These are phyloP conservation scores for Xylaria sp. DNA, from an alignment of 2,329 filamentous ascomycete species.

Conservation along the genomic window DNA sequence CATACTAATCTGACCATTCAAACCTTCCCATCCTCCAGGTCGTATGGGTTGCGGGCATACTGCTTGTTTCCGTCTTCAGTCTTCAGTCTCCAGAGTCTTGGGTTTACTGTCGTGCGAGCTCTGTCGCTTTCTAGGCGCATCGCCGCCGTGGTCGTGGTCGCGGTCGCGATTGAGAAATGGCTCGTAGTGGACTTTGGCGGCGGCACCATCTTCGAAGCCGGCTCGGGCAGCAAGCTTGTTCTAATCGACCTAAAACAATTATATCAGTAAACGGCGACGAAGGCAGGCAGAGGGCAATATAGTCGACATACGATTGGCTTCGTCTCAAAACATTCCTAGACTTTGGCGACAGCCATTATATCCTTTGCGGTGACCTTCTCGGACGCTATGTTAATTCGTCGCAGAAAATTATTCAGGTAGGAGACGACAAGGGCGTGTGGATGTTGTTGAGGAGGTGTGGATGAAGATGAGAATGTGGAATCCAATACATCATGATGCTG, in stretches of 20 bases:
- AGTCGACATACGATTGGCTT: conserved; percentile 23
- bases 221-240: too few species aligned
- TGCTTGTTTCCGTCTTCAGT: neutral
- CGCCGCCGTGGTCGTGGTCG: neutral
- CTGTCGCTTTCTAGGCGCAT: neutral
- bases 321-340: conserved; percentile 25
- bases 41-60: neutral
- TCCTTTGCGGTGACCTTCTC: conserved; percentile 11
- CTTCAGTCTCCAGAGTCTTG: neutral
- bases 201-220: too few species aligned
- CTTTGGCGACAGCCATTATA: conserved; percentile 23
- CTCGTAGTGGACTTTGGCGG: too few species aligned
- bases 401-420: neutral
- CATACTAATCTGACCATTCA: neutral
- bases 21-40: neutral
- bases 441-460: too few species aligned
- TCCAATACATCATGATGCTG: too few species aligned
- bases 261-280: neutral
- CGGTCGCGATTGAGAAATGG: neutral
- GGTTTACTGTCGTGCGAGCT: too few species aligned
- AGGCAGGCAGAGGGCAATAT: too few species aligned
- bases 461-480: too few species aligned
- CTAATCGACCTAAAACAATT: neutral
- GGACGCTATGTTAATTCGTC: neutral
- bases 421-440: too few species aligned